These are phyloP conservation scores for Grammothele lineata DNA, from an alignment of 768 basidiomycete genomes.

Conservation along the genomic window DNA sequence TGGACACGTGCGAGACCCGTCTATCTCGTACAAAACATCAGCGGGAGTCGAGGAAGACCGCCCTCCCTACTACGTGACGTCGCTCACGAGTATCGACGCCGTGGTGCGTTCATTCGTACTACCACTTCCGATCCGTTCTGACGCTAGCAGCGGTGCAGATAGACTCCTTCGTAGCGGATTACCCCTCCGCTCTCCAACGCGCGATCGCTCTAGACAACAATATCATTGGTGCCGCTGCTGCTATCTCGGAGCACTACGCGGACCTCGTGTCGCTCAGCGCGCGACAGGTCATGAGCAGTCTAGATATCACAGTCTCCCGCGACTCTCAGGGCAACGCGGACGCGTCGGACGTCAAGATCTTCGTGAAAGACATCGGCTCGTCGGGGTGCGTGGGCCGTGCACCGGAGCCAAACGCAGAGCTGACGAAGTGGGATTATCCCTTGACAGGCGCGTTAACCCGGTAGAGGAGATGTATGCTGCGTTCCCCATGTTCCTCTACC, in stretches of 20 bases:
- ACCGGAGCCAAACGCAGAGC: no score
- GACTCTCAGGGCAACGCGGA: no score
- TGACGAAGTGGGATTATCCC: no score
- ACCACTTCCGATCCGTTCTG: no score
- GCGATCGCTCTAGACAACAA: constrained; percentile 16
- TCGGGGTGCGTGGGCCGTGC: constrained; percentile 1
- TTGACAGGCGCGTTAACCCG: constrained; percentile 24
- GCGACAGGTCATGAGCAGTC: constrained; percentile 20
- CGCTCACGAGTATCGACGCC: neutral
- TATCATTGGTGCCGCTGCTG: constrained; percentile 11
- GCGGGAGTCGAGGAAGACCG: constrained; percentile 7
- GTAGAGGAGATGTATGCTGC: constrained; percentile 27
- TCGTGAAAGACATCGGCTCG: constrained; percentile 14
- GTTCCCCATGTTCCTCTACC: constrained; percentile 25
- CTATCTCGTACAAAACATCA: constrained; percentile 16
- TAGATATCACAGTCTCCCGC: constrained; percentile 20
- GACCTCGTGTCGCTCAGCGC: constrained; percentile 21
- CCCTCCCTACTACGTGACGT: constrained; percentile 9
- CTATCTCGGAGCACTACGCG: constrained; percentile 15
- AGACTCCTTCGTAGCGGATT: constrained; percentile 16
- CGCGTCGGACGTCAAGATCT: constrained; percentile 20
- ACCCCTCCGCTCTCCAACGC: constrained; percentile 10
- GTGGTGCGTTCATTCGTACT: neutral
- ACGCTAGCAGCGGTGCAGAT: constrained; percentile 13
- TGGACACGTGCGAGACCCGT: constrained; percentile 22